Evolutionary conservation across 306 rosid species (phyloP).

Genomic region (Elaeagnus macrophylla): DNA sequence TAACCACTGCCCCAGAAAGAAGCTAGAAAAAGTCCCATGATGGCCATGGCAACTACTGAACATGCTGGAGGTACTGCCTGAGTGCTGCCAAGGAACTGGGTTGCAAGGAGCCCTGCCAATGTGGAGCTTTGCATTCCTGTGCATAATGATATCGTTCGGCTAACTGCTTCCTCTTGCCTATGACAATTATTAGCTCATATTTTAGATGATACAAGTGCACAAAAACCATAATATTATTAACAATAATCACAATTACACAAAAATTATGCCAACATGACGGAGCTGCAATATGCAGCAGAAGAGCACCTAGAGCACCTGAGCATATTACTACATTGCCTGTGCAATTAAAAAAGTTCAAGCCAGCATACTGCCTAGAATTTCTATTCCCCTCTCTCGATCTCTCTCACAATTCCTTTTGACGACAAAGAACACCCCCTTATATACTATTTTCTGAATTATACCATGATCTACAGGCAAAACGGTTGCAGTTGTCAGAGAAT

Average conservation of each 20-base stretch:
- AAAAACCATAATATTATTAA: background rate
- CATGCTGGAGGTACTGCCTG: conserved; percentile 98
- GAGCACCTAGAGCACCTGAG: too few species aligned
- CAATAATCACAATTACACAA: background rate
- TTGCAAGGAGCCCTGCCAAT: conserved; percentile 91
- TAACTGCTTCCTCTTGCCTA: conserved; percentile 79
- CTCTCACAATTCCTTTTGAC: too few species aligned
- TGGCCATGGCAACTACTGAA: conserved; percentile 87
- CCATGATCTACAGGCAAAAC: too few species aligned
- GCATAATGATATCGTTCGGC: conserved; percentile 77
- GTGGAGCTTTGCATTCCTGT: conserved; percentile 99
- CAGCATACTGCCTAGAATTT: too few species aligned
- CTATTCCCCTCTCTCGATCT: too few species aligned
- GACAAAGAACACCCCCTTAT: too few species aligned
- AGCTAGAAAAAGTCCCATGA: conserved; percentile 89
- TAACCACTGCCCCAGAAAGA: conserved; percentile 86
- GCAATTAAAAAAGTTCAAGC: too few species aligned
- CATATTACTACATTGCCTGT: too few species aligned
- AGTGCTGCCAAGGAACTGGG: conserved; percentile 83
- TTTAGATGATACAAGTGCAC: background rate
- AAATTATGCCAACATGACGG: background rate
- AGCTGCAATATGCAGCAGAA: too few species aligned
- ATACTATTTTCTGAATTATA: too few species aligned
- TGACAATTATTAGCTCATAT: conserved; percentile 7
- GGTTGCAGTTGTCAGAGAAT: too few species aligned